A percentile compares a stretch with the other conserved stretches of the same genome.
Conservation (phyloP, 73 alveolate species). For the Paramecium tetraurelia region DNA sequence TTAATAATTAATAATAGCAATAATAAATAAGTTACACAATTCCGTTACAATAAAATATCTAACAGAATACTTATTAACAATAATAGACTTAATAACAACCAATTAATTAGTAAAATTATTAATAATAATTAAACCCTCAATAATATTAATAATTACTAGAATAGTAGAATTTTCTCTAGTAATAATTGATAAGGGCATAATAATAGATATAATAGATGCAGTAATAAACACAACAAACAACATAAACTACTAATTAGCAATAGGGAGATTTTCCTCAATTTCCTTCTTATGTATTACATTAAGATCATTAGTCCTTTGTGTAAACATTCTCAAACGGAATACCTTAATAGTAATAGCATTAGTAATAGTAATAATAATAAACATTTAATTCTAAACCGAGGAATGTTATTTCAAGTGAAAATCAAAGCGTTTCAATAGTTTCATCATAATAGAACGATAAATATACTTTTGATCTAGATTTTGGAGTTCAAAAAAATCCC, state of each 20-base stretch:
- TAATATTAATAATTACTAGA: not conserved
- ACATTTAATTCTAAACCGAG: not conserved
- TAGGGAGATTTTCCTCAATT: not conserved
- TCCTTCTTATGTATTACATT: not conserved
- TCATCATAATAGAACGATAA: conserved; percentile 25
- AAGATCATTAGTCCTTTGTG: conserved; percentile 28
- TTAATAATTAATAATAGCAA: not conserved
- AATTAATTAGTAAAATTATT: not conserved
- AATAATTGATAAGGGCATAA: conserved; percentile 6
- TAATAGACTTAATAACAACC: not conserved
- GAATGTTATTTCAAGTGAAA: not conserved
- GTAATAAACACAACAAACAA: not conserved
- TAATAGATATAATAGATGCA: not conserved
- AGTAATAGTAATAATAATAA: not conserved
- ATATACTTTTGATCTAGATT: conserved; percentile 12
- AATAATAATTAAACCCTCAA: not conserved
- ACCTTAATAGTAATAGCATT: not conserved
- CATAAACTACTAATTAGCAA: not conserved
- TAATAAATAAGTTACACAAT: not conserved
- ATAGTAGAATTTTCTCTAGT: not conserved
- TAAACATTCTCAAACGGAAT: not conserved
- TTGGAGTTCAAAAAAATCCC: not conserved
- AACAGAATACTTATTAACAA: not conserved
- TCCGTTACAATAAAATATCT: not conserved
- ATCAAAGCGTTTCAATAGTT: not conserved